Conservation (phyloP, 179 eudicot species). For the Silene coronaria region DNA sequence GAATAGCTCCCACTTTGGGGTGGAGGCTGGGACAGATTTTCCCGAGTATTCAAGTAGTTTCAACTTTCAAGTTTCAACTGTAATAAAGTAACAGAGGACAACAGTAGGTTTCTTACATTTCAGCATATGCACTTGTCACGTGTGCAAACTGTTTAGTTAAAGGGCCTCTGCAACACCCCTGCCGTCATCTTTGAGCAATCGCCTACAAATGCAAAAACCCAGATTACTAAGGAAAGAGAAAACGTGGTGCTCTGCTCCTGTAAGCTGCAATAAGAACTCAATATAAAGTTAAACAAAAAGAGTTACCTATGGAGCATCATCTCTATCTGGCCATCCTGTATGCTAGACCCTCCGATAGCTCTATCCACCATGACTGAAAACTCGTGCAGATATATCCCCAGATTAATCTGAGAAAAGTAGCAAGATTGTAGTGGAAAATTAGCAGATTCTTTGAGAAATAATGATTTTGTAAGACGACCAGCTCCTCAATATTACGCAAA, state of each 20-base stretch:
- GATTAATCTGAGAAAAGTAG: conserved; percentile 55
- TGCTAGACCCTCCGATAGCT: conserved; percentile 88
- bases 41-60: neutral
- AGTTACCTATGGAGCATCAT: conserved; percentile 93
- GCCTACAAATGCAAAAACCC: conserved; percentile 39
- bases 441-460: neutral
- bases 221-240: conserved; percentile 5
- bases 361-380: conserved; percentile 89
- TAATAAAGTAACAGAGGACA: neutral
- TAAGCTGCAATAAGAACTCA: neutral
- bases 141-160: conserved; percentile 79
- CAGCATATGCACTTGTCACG: conserved; percentile 56
- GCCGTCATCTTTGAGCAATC: conserved; percentile 77
- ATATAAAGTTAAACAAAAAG: neutral
- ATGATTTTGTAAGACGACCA: neutral
- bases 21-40: neutral
- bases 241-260: neutral
- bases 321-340: conserved; percentile 82
- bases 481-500: neutral
- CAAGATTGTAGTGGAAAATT: conserved; percentile 8
- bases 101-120: conserved; percentile 48
- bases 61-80: too few species aligned
- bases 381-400: conserved; percentile 73
- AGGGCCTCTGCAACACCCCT: conserved; percentile 89
- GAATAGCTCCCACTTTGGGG: neutral